Percentiles rank a stretch among this genome's conserved stretches.
These are phyloP conservation scores for Cylindricascospora bacillispora DNA, from an alignment of 1,139 yeast species.

Conservation along the genomic window DNA sequence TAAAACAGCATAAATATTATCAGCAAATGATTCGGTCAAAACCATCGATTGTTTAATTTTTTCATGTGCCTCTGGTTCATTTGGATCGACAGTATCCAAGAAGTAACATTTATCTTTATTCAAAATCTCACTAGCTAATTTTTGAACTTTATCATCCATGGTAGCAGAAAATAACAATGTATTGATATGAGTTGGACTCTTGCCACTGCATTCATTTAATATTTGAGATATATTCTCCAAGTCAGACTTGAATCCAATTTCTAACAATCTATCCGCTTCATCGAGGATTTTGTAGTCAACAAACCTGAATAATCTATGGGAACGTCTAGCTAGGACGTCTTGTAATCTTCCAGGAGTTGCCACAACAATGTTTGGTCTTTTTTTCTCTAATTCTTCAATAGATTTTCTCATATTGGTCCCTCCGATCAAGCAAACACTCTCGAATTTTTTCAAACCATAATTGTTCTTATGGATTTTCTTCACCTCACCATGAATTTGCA, in stretches of 20 bases:
- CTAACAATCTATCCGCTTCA: conserved; percentile 78
- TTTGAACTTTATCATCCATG: conserved; percentile 51
- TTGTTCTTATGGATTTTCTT: conserved; percentile 30
- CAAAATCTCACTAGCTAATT: conserved; percentile 54
- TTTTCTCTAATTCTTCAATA: not conserved
- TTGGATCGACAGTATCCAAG: conserved; percentile 64
- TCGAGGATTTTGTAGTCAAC: conserved; percentile 63
- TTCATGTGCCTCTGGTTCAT: conserved; percentile 69
- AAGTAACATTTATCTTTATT: conserved; percentile 46
- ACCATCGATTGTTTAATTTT: conserved; percentile 59
- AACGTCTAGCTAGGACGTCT: conserved; percentile 42
- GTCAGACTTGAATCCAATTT: conserved; percentile 61
- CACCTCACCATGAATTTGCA: conserved; percentile 65
- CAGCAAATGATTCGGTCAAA: conserved; percentile 35
- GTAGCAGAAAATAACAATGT: conserved; percentile 84
- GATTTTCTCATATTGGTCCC: conserved; percentile 31
- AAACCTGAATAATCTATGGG: conserved; percentile 37
- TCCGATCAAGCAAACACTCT: conserved; percentile 36
- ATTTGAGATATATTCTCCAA: conserved; percentile 42
- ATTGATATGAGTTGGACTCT: conserved; percentile 31
- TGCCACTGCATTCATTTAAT: conserved; percentile 32
- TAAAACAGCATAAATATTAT: conserved; percentile 42
- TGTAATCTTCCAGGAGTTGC: conserved; percentile 86
- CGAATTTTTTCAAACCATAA: conserved; percentile 25
- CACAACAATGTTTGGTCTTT: conserved; percentile 45